These are phyloP conservation scores for Alternaria gaisen DNA, from an alignment of 2,329 filamentous ascomycete genomes.

Conservation along the genomic window DNA sequence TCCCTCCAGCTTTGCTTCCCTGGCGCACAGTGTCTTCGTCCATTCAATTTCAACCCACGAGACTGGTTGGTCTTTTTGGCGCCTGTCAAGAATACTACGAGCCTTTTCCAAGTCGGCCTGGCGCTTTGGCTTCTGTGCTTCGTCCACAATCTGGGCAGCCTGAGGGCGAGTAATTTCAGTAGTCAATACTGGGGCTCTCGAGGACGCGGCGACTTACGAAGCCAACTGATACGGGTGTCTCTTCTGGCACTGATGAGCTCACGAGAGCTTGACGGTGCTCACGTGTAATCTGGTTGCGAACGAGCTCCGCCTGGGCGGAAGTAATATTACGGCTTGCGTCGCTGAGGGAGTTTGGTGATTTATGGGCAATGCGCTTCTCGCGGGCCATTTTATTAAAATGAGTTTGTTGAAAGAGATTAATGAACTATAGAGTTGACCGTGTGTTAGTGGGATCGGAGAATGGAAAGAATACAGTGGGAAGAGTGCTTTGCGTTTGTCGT, in stretches of 20 bases:
- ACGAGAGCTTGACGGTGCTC: neutral
- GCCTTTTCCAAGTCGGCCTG: neutral
- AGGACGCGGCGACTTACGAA: neutral
- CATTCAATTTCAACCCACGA: neutral
- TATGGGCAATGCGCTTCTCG: neutral
- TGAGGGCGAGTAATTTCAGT: neutral
- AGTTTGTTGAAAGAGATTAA: neutral
- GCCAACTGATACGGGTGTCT: neutral
- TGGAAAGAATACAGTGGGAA: neutral
- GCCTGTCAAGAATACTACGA: neutral
- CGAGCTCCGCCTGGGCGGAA: neutral
- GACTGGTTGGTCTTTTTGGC: neutral
- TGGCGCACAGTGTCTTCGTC: neutral
- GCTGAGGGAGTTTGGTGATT: neutral
- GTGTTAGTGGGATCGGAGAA: neutral
- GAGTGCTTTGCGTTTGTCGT: neutral
- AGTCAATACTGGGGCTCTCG: neutral
- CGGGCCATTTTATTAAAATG: neutral
- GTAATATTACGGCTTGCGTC: neutral
- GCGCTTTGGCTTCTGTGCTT: neutral
- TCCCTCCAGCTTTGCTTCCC: neutral
- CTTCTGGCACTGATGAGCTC: neutral
- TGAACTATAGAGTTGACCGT: neutral
- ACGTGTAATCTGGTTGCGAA: neutral
- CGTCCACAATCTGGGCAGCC: neutral